A percentile compares a stretch with the other conserved stretches of the same genome.
These are phyloP conservation scores for Suillus brevipes DNA, from an alignment of 768 basidiomycete species.

Conservation along the genomic window DNA sequence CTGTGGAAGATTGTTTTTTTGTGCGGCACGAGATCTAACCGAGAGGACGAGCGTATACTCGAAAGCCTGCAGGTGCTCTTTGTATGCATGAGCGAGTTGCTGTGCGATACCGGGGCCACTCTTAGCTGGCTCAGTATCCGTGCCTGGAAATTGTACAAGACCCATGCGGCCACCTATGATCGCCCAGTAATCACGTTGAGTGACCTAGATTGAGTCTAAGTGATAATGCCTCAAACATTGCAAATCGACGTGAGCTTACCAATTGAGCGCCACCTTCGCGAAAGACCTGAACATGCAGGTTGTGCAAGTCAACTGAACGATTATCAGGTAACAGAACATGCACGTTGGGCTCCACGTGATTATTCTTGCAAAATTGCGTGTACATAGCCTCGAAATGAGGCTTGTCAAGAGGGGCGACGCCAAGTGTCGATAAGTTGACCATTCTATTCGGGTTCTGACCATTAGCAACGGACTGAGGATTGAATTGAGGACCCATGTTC, in stretches of 20 bases:
- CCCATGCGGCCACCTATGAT: constrained; percentile 69
- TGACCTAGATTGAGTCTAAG: constrained; percentile 42
- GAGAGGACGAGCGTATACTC: constrained; percentile 54
- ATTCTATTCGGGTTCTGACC: constrained; percentile 25
- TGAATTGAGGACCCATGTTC: constrained; percentile 31
- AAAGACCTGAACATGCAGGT: constrained; percentile 59
- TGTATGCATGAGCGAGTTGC: constrained; percentile 61
- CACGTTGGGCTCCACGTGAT: constrained; percentile 40
- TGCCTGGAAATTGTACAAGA: constrained; percentile 63
- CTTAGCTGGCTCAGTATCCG: constrained; percentile 58
- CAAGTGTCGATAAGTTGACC: constrained; percentile 10
- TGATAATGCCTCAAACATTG: constrained; percentile 11
- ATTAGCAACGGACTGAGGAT: constrained; percentile 10
- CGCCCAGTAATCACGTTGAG: constrained; percentile 58
- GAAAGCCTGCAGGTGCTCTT: constrained; percentile 54
- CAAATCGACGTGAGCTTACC: constrained; percentile 35
- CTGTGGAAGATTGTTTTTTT: constrained; percentile 16
- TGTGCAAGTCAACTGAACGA: constrained; percentile 58
- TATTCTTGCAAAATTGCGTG: constrained; percentile 46
- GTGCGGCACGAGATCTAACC: constrained; percentile 27
- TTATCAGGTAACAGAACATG: constrained; percentile 50
- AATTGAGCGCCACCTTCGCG: constrained; percentile 51
- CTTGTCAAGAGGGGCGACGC: constrained; percentile 47
- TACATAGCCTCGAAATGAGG: constrained; percentile 52
- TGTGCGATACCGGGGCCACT: constrained; percentile 62